Evolutionary conservation across 176 grass and related monocot species (phyloP).

Genomic region (Zoysia pacifica): DNA sequence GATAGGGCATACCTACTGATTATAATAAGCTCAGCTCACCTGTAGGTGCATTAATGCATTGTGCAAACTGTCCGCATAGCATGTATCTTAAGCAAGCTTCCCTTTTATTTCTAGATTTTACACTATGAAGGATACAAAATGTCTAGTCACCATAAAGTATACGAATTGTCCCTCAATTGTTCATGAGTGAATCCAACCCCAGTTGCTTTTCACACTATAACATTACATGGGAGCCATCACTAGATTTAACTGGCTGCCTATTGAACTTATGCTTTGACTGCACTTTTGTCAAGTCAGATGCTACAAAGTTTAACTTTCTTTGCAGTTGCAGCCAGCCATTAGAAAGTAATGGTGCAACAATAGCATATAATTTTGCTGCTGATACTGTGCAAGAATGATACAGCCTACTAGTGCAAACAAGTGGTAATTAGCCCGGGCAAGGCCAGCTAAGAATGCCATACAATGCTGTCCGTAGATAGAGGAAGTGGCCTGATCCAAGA

Average conservation of each 20-base stretch:
- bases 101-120: neutral
- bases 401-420: neutral
- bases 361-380: neutral
- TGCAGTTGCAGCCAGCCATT: neutral
- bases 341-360: conserved; percentile 23
- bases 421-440: neutral
- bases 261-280: neutral
- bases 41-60: conserved; percentile 35
- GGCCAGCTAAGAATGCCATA: neutral
- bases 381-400: conserved; percentile 10
- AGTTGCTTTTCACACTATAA: conserved; percentile 24
- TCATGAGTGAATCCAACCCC: neutral
- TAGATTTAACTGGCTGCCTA: neutral
- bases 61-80: neutral
- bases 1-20: neutral
- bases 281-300: neutral
- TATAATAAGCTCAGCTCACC: neutral
- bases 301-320: conserved; percentile 7
- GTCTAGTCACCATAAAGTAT: neutral
- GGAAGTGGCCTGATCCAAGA: neutral
- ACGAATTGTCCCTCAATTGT: neutral
- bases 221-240: conserved; percentile 2
- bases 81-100: neutral
- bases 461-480: neutral
- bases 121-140: neutral